Percentiles rank a stretch among this genome's conserved stretches.
These are phyloP conservation scores for Phytopythium vexans DNA, from an alignment of 352 stramenopile genomes.

Conservation along the genomic window DNA sequence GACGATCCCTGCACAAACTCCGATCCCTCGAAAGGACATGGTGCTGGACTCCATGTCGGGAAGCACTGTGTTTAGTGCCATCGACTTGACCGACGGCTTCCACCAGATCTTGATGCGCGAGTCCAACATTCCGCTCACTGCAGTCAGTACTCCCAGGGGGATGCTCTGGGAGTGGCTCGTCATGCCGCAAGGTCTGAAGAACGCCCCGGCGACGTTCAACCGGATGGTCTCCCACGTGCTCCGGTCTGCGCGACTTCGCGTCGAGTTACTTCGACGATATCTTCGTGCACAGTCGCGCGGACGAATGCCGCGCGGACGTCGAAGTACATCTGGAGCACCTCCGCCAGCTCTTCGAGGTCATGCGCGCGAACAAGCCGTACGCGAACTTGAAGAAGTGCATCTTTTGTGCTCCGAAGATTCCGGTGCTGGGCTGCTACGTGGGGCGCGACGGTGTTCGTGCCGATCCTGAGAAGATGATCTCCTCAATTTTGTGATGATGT, in stretches of 20 bases:
- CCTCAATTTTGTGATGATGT: too few species aligned
- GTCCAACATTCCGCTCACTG: too few species aligned
- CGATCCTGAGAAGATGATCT: conserved; percentile 14
- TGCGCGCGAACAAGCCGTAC: conserved; percentile 19
- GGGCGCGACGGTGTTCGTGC: conserved; percentile 8
- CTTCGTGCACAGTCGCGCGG: conserved; percentile 19
- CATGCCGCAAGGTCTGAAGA: conserved; percentile 20
- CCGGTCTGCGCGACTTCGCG: conserved; percentile 5
- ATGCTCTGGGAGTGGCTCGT: too few species aligned
- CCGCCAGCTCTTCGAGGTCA: conserved; percentile 12
- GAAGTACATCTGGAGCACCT: conserved; percentile 21
- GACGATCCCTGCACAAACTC: too few species aligned
- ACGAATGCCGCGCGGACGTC: conserved; percentile 2
- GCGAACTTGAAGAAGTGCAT: conserved; percentile 24
- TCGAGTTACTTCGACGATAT: conserved; percentile 26
- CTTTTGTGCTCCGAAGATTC: conserved; percentile 21
- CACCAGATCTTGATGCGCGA: too few species aligned
- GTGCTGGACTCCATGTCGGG: too few species aligned
- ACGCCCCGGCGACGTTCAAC: conserved; percentile 26
- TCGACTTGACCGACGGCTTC: too few species aligned
- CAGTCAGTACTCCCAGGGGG: too few species aligned
- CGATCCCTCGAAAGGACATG: too few species aligned
- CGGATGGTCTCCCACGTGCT: conserved; percentile 9
- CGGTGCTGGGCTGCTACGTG: conserved; percentile 21
- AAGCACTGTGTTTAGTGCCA: too few species aligned